phyloP scores from a whole-genome alignment of 2,329 filamentous ascomycete genomes.

The Pseudogymnoascus verrucosus region DNA sequence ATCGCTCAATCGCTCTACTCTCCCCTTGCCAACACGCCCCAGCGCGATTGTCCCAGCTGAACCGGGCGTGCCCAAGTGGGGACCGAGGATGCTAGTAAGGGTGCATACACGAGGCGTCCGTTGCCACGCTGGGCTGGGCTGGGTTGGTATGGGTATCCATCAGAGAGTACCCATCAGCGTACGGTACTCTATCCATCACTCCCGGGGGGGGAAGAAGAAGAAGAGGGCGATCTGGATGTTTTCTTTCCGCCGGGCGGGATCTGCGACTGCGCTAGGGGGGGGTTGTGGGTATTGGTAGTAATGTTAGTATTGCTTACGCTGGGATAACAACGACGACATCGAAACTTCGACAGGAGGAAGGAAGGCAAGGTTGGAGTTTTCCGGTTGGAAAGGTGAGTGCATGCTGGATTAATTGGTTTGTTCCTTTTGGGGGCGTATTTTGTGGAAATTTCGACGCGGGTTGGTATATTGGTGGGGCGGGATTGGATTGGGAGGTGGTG shows the following conservation, averaged over 20 bases:
- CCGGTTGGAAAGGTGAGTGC: neutral
- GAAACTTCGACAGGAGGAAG: neutral
- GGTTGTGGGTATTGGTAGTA: too few species aligned
- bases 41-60: neutral
- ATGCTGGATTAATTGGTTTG: neutral
- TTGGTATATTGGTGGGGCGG: neutral
- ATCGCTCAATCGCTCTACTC: too few species aligned
- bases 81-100: neutral
- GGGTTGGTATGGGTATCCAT: too few species aligned
- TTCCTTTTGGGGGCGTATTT: neutral
- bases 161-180: too few species aligned
- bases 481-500: neutral
- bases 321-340: neutral
- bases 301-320: neutral
- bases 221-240: neutral
- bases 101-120: neutral
- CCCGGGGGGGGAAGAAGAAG: neutral
- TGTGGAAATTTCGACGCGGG: neutral
- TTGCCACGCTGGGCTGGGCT: neutral
- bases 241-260: neutral
- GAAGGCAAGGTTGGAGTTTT: neutral
- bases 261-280: neutral
- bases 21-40: neutral
- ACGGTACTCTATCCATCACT: neutral
- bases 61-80: neutral